phyloP scores from a whole-genome alignment of 2,329 filamentous ascomycete genomes.

The Cladorrhinum sp. region DNA sequence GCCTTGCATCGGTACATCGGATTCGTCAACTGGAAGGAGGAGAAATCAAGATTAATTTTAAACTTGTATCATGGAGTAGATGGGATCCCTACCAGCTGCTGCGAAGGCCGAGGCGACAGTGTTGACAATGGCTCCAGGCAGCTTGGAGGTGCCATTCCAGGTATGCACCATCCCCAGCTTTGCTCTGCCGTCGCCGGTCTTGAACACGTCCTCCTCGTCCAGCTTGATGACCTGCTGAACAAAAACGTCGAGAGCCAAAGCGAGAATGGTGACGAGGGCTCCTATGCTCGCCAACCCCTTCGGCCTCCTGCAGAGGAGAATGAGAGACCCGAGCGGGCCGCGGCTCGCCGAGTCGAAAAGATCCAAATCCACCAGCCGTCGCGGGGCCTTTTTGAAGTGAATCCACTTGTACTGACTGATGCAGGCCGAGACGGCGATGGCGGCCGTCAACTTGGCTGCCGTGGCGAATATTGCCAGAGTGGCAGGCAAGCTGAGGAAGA shows the following conservation, averaged over 20 bases:
- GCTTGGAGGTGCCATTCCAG: constrained; percentile 2
- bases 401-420: constrained; percentile 24
- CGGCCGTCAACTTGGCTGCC: constrained; percentile 10
- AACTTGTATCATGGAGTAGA: too few species aligned
- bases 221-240: constrained; percentile 20
- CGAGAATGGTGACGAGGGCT: constrained; percentile 14
- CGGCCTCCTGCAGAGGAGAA: constrained; percentile 12
- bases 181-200: constrained; percentile 8
- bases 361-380: constrained; percentile 17
- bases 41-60: too few species aligned
- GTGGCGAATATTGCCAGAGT: constrained; percentile 20
- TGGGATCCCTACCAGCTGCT: not conserved
- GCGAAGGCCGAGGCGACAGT: not conserved
- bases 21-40: constrained; percentile 10
- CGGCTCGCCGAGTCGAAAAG: constrained; percentile 22
- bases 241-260: constrained; percentile 18
- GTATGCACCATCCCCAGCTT: constrained; percentile 11
- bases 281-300: constrained; percentile 12
- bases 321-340: constrained; percentile 16
- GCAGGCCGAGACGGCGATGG: constrained; percentile 16
- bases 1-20: constrained; percentile 19
- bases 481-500: constrained; percentile 16
- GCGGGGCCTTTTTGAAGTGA: constrained; percentile 11
- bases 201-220: not conserved
- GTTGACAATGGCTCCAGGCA: not conserved